phyloP scores from a whole-genome alignment of 1,139 yeast species.

The Ogataea hybrid region DNA sequence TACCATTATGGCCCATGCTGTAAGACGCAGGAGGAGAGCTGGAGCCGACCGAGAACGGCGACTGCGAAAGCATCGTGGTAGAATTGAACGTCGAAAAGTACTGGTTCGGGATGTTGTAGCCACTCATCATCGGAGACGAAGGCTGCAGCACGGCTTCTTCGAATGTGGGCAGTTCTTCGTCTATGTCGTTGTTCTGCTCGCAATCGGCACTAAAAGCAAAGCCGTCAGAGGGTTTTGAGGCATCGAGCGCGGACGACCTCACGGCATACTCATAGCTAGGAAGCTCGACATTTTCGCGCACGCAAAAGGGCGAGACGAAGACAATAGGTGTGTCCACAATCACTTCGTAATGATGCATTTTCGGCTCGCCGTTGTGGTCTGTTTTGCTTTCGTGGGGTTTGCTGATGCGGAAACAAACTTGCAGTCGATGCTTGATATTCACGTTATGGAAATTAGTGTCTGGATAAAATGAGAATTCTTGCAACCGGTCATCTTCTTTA shows the following conservation, averaged over 20 bases:
- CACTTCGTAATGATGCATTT: constrained; percentile 83
- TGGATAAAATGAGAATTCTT: constrained; percentile 48
- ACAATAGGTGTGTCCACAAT: constrained; percentile 83
- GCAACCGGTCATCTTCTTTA: constrained; percentile 18
- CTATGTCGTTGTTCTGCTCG: constrained; percentile 11
- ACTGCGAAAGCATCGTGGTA: constrained; percentile 24
- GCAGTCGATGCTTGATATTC: constrained; percentile 71
- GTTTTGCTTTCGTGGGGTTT: constrained; percentile 36
- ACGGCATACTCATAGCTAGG: constrained; percentile 55
- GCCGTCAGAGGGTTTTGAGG: constrained; percentile 6
- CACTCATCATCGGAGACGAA: constrained; percentile 32
- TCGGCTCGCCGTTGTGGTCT: constrained; percentile 51
- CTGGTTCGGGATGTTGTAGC: constrained; percentile 15
- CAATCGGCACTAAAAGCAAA: constrained; percentile 10
- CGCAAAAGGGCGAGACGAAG: constrained; percentile 70
- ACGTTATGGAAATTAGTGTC: constrained; percentile 69
- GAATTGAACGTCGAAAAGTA: constrained; percentile 18
- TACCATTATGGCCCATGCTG: constrained; percentile 3
- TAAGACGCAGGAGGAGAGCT: constrained; percentile 17
- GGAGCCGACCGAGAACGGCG: constrained; percentile 25
- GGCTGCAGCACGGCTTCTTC: constrained; percentile 31
- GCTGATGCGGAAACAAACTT: constrained; percentile 75
- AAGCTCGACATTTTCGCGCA: constrained; percentile 61
- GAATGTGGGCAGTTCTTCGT: constrained; percentile 27
- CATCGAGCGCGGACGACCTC: constrained; percentile 19